A percentile compares a stretch with the other conserved stretches of the same genome.
Evolutionary conservation across 306 rosid species (phyloP).

Genomic region (Hippophae tibetana): DNA sequence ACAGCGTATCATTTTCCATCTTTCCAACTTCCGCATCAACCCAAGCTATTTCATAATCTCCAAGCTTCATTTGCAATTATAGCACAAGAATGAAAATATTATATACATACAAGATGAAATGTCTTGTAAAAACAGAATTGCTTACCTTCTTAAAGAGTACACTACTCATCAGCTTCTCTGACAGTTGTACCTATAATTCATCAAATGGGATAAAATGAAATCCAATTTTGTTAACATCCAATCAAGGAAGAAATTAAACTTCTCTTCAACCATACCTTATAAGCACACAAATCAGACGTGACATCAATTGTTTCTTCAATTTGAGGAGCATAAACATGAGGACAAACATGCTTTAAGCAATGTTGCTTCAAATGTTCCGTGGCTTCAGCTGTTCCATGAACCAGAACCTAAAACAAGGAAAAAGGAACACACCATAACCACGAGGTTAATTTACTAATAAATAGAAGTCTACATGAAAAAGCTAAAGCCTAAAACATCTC

Average conservation of each 20-base stretch:
- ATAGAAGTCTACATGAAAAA: conserved; percentile 1
- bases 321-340: conserved; percentile 90
- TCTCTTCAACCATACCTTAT: conserved; percentile 45
- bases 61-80: conserved; percentile 46
- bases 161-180: conserved; percentile 89
- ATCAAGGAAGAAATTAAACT: conserved; percentile 11
- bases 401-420: conserved; percentile 58
- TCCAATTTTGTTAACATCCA: conserved; percentile 2
- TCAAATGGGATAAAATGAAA: conserved; percentile 15
- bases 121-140: not conserved
- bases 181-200: conserved; percentile 69
- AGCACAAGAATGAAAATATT: conserved; percentile 12
- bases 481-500: not conserved
- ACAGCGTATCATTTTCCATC: conserved; percentile 47
- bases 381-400: conserved; percentile 98
- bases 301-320: conserved; percentile 90
- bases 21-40: conserved; percentile 77
- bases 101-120: conserved; percentile 3
- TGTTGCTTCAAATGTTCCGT: conserved; percentile 96
- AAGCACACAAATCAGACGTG: conserved; percentile 93
- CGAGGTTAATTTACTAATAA: not conserved
- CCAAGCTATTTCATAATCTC: conserved; percentile 92
- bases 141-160: conserved; percentile 84
- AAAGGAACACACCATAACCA: not conserved
- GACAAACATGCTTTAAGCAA: conserved; percentile 70